Evolutionary conservation across 495 filamentous ascomycete species (phyloP), one percentile per base, ranked within the genome.

Genomic region (Hypoxylon fragiforme): DNA sequence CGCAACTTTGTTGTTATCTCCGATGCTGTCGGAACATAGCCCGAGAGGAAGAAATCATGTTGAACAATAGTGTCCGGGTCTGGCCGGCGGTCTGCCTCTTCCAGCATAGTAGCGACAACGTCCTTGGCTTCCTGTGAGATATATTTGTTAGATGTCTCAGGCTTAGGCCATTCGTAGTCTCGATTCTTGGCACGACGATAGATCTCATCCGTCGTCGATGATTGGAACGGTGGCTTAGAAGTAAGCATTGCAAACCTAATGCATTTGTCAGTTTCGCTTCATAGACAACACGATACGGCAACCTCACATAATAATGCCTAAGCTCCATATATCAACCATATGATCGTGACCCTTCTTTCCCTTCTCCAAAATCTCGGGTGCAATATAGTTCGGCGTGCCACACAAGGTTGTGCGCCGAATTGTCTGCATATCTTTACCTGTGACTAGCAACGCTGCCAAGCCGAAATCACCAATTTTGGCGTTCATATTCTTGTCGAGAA

Each of bases 391-490:
- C 1, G 95, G 95, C 9, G 95, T 97, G 22, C 95, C 95, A 58
- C 95, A 99, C 39, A 99, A 77, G 0, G 95, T 99, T 30, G 85
- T 95, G 62, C 95, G 84, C 62, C 87, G 80, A 66, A 77, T 82
- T 50, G 78, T 74, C 59, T 85, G 83, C 71, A 88, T 87, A 54
- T 96, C 91, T 65, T 84, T 90, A 48, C 89, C 86, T 1, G 90
- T 90, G 16, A 97, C 77, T 19, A 96, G 79, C 61, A 97, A 76
- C 1, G 95, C 95, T n/a, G 95, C 95, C 35, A 99, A 76, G 3
- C 95, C 95, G 72, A 97, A 99, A 67, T 99, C 95, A 2, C 95
- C 95, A 54, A 97, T 86, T 69, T 99, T 97, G 49, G 96, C 82
- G 63, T 97, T 96, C 95, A 99, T 97, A 60, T 95, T 79, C 30